Evolutionary conservation across 208 protist species (phyloP).

Genomic region (Vickermania spadyakhi): DNA sequence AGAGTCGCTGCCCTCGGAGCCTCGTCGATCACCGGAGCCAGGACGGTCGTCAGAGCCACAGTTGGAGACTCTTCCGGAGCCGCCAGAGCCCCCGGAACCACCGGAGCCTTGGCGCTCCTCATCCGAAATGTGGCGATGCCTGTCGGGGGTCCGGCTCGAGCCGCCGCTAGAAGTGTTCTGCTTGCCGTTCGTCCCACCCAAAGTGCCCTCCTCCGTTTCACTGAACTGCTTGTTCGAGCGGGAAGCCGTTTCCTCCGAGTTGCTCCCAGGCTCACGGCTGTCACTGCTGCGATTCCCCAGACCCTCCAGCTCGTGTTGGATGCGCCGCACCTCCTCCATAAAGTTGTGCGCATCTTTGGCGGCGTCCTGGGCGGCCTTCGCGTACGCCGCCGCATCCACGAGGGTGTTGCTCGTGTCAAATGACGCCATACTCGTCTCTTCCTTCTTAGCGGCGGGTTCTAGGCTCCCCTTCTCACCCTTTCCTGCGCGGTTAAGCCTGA

Average conservation of each 20-base stretch:
- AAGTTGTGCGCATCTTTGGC: background rate
- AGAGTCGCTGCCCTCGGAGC: too few species aligned
- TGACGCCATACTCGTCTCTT: background rate
- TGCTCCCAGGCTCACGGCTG: background rate
- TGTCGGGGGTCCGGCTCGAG: background rate
- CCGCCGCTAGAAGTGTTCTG: background rate
- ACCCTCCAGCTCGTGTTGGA: background rate
- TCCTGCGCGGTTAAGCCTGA: background rate
- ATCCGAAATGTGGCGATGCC: too few species aligned
- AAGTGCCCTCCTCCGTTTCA: background rate
- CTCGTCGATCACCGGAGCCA: too few species aligned
- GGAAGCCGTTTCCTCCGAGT: background rate
- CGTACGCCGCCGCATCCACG: background rate
- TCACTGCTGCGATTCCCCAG: background rate
- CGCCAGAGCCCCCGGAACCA: background rate
- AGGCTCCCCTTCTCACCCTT: background rate
- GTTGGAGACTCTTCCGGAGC: too few species aligned
- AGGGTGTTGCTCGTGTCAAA: background rate
- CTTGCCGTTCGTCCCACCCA: background rate
- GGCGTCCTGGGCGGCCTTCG: background rate
- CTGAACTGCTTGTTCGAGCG: background rate
- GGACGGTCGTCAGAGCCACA: too few species aligned
- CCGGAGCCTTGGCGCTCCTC: background rate
- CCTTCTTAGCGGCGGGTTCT: background rate
- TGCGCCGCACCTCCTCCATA: background rate